Base-by-base conservation (phyloP, 371 early-diverging fungal species). In the Mortierella sp. region DNA sequence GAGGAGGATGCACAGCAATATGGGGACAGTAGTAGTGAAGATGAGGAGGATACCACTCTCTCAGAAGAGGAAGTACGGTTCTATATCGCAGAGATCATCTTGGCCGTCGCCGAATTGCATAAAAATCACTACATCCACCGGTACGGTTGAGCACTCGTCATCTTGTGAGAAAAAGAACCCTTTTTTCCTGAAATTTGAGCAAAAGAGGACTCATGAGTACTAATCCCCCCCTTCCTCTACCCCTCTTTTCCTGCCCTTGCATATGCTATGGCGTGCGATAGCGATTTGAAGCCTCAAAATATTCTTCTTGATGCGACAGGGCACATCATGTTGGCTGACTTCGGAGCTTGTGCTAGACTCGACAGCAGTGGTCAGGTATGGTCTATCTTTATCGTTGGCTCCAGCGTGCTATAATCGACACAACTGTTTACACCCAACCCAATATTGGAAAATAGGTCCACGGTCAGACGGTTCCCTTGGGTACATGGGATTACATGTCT, bases 401-500 rank as follows among this genome's bases (percentile, higher is more conserved):
- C 25, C 25, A 53, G 26, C 18, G 9, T 12, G 15, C 26, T 19
- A 18, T 4, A 25, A 37, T 21, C 25, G 18, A 64, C 15, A n/a
- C 18, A 11, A 0, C 19, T 44, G 15, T 18, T 28, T 46, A 21
- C 25, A 23, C 80, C 81, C 71, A 23, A 18, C 59, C 19, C n/a
- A 46, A 30, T 19, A 23, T 18, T 37, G n/a, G 59, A 16, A 45
- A 16, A 30, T 64, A 74, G 70, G 70, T 77, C 26, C 74, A 69
- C 61, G 83, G 90, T 85, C 71, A 88, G 81, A 89, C 84, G 1
- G 80, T 85, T 5, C 83, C 95, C 0, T 96, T 98, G 1, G 99
- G 99, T 7, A 98, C 99, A 1, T 94, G 96, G 59, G 96, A 97
- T 66, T 97, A 97, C 80, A 96, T 99, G 65, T 97, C 98, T 18